Evolutionary conservation across 2,329 filamentous ascomycete species (phyloP).

Genomic region (Paecilomyces dactylethromorphus): DNA sequence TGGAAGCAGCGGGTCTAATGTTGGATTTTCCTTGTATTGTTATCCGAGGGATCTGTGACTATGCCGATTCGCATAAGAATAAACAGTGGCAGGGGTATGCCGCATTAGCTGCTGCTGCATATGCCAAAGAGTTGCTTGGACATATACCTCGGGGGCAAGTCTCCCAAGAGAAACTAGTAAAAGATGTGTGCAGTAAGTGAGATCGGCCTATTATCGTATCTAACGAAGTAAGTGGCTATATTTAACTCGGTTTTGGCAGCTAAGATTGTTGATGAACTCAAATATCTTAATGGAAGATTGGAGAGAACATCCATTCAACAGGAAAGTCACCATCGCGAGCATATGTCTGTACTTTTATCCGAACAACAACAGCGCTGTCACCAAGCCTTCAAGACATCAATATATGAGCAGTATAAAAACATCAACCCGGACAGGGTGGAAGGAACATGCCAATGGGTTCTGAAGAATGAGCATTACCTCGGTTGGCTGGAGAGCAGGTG

Average conservation of each 20-base stretch:
- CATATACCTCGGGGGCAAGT: neutral
- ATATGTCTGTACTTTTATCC: too few relatives aligned
- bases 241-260: neutral
- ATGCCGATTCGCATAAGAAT: neutral
- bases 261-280: too few relatives aligned
- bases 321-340: too few relatives aligned
- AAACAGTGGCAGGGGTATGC: neutral
- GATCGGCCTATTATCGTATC: neutral
- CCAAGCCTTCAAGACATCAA: too few relatives aligned
- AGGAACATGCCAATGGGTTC: too few relatives aligned
- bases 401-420: too few relatives aligned
- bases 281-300: too few relatives aligned
- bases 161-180: neutral
- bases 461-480: too few relatives aligned
- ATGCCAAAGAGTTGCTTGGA: neutral
- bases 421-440: too few relatives aligned
- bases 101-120: neutral
- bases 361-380: too few relatives aligned
- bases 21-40: neutral
- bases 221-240: neutral
- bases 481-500: too few relatives aligned
- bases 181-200: neutral
- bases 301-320: too few relatives aligned
- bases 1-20: neutral
- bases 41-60: neutral